Evolutionary conservation across 2,329 filamentous ascomycete species (phyloP).

Genomic region (Pseudogymnoascus sp.): DNA sequence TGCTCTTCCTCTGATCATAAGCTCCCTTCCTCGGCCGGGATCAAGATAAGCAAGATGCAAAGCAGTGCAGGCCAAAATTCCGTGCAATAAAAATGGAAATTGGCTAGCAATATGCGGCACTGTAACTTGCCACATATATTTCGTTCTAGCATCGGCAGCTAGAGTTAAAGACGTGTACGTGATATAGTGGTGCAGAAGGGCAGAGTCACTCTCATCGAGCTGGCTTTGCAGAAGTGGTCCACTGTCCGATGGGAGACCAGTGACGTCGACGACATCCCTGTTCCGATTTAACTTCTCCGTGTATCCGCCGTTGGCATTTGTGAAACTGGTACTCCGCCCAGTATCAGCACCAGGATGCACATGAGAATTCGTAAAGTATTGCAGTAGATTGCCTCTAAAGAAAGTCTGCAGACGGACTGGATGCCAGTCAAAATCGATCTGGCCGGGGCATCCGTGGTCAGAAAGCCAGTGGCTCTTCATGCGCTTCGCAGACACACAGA

Average conservation of each 20-base stretch:
- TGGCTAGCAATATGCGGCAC: slow-evolving; percentile 30
- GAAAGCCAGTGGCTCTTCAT: slow-evolving; percentile 29
- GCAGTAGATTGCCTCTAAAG: slow-evolving; percentile 25
- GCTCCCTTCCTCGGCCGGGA: slow-evolving; percentile 2
- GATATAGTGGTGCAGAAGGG: slow-evolving; percentile 21
- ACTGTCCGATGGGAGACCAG: neutral
- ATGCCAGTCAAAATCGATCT: slow-evolving; percentile 19
- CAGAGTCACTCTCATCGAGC: slow-evolving; percentile 13
- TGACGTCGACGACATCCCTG: neutral
- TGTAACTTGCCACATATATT: slow-evolving; percentile 27
- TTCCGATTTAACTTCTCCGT: neutral
- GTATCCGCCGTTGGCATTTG: neutral
- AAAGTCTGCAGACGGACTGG: slow-evolving; percentile 25
- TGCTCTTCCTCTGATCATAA: slow-evolving; percentile 12
- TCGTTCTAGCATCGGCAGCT: slow-evolving; percentile 12
- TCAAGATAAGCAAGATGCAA: slow-evolving; percentile 18
- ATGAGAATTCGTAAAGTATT: slow-evolving; percentile 23
- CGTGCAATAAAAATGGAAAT: slow-evolving; percentile 34
- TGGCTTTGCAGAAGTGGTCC: neutral
- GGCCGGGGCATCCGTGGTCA: slow-evolving; percentile 18
- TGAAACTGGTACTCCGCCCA: slow-evolving; percentile 7
- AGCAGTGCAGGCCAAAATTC: slow-evolving; percentile 33
- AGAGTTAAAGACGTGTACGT: slow-evolving; percentile 20
- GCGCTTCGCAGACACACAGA: slow-evolving; percentile 28
- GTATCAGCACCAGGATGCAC: neutral